These are phyloP conservation scores for Tulasnella sp. DNA, from an alignment of 768 basidiomycete genomes.

Conservation along the genomic window DNA sequence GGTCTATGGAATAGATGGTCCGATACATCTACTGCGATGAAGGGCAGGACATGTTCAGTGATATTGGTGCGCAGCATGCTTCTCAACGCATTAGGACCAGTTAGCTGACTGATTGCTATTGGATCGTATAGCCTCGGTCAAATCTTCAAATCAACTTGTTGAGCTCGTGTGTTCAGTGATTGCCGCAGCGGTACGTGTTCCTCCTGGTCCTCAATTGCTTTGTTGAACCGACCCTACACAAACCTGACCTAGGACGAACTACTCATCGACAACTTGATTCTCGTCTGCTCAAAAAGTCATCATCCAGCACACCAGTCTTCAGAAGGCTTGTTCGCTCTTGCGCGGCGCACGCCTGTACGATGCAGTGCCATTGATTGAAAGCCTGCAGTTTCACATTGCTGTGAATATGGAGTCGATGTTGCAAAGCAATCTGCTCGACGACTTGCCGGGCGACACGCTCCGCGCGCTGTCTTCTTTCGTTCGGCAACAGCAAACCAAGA, in stretches of 20 bases:
- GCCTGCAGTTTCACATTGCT: slow-evolving; percentile 70
- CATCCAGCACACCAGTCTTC: slow-evolving; percentile 53
- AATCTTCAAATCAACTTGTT: slow-evolving; percentile 49
- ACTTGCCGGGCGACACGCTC: slow-evolving; percentile 56
- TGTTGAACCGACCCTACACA: not conserved
- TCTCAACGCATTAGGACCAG: no score
- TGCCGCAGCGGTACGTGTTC: slow-evolving; percentile 63
- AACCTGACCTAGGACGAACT: slow-evolving; percentile 63
- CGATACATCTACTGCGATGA: slow-evolving; percentile 70
- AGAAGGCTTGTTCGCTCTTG: slow-evolving; percentile 74
- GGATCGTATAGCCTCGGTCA: slow-evolving; percentile 41
- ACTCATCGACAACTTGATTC: slow-evolving; percentile 71
- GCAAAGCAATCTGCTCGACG: slow-evolving; percentile 71
- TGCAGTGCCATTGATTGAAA: slow-evolving; percentile 56
- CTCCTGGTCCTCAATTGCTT: not conserved
- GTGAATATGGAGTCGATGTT: slow-evolving; percentile 82
- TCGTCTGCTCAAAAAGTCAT: slow-evolving; percentile 75
- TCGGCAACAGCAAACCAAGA: slow-evolving; percentile 50
- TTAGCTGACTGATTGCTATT: not conserved
- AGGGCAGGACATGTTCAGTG: slow-evolving; percentile 59
- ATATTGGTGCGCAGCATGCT: slow-evolving; percentile 58
- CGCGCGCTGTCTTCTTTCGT: slow-evolving; percentile 57
- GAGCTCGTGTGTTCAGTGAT: slow-evolving; percentile 85
- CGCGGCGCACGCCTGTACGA: slow-evolving; percentile 72
- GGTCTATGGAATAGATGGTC: slow-evolving; percentile 66